phyloP scores from a whole-genome alignment of 352 stramenopile species.

The Elongisporangium anandrum region DNA sequence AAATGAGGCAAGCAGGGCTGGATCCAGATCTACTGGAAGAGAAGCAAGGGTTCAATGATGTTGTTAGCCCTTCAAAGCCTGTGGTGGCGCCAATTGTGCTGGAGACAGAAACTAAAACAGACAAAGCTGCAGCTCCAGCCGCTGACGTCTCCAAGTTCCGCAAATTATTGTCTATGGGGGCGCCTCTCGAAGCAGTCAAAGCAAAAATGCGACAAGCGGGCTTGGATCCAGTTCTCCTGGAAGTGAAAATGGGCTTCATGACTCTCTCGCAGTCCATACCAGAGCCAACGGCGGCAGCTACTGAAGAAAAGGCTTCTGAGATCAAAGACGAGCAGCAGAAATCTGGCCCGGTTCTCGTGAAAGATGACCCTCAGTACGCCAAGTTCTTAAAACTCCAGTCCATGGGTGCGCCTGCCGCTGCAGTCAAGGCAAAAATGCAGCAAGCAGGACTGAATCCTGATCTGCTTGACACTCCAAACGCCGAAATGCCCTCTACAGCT shows the following conservation, averaged over 20 bases:
- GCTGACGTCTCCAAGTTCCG: conserved; percentile 48
- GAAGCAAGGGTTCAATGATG: conserved; percentile 19
- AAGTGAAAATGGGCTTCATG: conserved; percentile 9
- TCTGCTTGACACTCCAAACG: conserved; percentile 60
- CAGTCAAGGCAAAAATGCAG: conserved; percentile 59
- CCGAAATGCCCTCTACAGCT: conserved; percentile 22
- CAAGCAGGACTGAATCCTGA: conserved; percentile 84
- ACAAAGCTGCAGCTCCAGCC: neutral
- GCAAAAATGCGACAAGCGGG: conserved; percentile 67
- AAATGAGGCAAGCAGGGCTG: conserved; percentile 63
- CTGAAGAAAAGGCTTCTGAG: neutral
- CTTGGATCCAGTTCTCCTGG: conserved; percentile 46
- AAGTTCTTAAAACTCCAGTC: conserved; percentile 71
- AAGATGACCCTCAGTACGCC: conserved; percentile 47
- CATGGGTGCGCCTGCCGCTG: conserved; percentile 47
- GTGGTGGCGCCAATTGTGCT: neutral
- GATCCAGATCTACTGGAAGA: conserved; percentile 55
- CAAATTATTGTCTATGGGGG: conserved; percentile 63
- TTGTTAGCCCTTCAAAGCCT: conserved; percentile 28
- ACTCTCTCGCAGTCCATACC: neutral
- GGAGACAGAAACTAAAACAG: neutral
- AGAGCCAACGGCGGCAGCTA: neutral
- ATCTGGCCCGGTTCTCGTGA: conserved; percentile 18
- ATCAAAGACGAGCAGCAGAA: conserved; percentile 1
- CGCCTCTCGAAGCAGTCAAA: conserved; percentile 48